Conservation (phyloP, 495 filamentous ascomycete genomes). For the Penicillium lagena region DNA sequence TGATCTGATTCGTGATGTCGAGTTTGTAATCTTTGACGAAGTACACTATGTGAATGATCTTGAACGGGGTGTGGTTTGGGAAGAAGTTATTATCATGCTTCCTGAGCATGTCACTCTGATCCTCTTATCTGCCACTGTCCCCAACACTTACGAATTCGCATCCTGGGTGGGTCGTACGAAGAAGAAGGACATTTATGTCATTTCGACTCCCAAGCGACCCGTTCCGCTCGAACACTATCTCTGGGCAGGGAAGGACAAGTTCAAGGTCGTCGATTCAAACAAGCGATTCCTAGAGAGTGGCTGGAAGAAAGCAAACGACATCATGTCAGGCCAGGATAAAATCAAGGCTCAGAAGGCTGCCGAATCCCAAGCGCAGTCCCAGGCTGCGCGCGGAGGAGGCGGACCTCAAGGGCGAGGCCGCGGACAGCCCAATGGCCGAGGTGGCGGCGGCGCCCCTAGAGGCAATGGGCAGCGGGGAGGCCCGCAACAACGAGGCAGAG, state of each 20-base stretch:
- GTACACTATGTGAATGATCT: slow-evolving; percentile 98
- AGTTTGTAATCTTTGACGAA: slow-evolving; percentile 98
- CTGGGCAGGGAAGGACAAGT: slow-evolving; percentile 86
- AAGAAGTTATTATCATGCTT: slow-evolving; percentile 99
- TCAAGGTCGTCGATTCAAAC: slow-evolving; percentile 89
- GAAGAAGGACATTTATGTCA: slow-evolving; percentile 98
- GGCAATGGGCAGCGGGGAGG: slow-evolving; percentile 36
- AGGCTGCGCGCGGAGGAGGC: slow-evolving; percentile 45
- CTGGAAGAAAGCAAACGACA: slow-evolving; percentile 89
- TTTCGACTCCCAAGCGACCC: slow-evolving; percentile 91
- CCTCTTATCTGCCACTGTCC: slow-evolving; percentile 90
- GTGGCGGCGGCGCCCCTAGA: slow-evolving; percentile 12
- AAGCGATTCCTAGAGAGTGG: slow-evolving; percentile 85
- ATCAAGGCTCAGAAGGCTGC: slow-evolving; percentile 49
- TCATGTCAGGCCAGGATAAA: slow-evolving; percentile 78
- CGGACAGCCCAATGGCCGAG: slow-evolving; percentile 33
- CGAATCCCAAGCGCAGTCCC: slow-evolving; percentile 31
- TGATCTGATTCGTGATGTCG: slow-evolving; percentile 92
- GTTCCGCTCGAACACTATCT: slow-evolving; percentile 94
- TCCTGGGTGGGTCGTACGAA: slow-evolving; percentile 98
- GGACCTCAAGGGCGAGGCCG: slow-evolving; percentile 41
- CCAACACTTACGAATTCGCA: slow-evolving; percentile 95
- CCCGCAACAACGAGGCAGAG: slow-evolving; percentile 50
- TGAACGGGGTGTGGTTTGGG: slow-evolving; percentile 98
- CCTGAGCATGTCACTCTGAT: slow-evolving; percentile 95